phyloP scores from a whole-genome alignment of 768 basidiomycete genomes.

The Phylloporus sp. region DNA sequence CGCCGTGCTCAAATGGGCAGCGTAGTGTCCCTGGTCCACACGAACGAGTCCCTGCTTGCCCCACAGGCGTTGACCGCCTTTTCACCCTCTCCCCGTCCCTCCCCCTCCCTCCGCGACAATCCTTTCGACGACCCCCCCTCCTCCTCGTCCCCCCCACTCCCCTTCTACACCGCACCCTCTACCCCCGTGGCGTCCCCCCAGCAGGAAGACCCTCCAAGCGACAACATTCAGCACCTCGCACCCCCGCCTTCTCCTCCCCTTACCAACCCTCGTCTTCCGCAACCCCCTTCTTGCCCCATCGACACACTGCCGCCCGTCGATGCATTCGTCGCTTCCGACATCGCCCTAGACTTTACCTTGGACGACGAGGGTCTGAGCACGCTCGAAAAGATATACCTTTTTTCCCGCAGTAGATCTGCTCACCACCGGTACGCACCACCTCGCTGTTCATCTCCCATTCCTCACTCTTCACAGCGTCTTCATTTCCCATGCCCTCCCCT shows the following conservation, averaged over 20 bases:
- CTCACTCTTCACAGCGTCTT: slow-evolving; percentile 72
- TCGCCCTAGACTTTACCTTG: slow-evolving; percentile 38
- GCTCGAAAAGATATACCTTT: slow-evolving; percentile 90
- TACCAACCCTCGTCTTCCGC: slow-evolving; percentile 17
- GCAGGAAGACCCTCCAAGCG: slow-evolving; percentile 32
- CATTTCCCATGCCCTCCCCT: slow-evolving; percentile 80
- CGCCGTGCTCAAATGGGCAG: slow-evolving; percentile 21
- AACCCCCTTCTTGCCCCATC: slow-evolving; percentile 24
- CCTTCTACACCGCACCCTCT: slow-evolving; percentile 46
- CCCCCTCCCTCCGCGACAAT: slow-evolving; percentile 33
- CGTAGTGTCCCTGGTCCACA: slow-evolving; percentile 32
- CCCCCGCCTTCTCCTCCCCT: slow-evolving; percentile 25
- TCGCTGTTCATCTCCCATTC: too few relatives aligned
- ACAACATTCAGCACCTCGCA: slow-evolving; percentile 18
- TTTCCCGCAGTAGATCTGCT: slow-evolving; percentile 68
- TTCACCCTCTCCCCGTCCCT: slow-evolving; percentile 28
- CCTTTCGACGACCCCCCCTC: slow-evolving; percentile 34
- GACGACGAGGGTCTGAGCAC: slow-evolving; percentile 81
- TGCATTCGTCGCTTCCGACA: slow-evolving; percentile 25
- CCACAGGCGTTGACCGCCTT: slow-evolving; percentile 31
- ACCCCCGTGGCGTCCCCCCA: slow-evolving; percentile 39
- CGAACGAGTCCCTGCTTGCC: slow-evolving; percentile 27
- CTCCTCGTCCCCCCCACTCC: slow-evolving; percentile 38
- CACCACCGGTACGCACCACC: slow-evolving; percentile 50
- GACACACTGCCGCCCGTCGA: slow-evolving; percentile 27